Percentiles rank a stretch among this genome's conserved stretches.
Evolutionary conservation across 148 eudicot genomes (phyloP).

Genomic region (Rhododendron molle): DNA sequence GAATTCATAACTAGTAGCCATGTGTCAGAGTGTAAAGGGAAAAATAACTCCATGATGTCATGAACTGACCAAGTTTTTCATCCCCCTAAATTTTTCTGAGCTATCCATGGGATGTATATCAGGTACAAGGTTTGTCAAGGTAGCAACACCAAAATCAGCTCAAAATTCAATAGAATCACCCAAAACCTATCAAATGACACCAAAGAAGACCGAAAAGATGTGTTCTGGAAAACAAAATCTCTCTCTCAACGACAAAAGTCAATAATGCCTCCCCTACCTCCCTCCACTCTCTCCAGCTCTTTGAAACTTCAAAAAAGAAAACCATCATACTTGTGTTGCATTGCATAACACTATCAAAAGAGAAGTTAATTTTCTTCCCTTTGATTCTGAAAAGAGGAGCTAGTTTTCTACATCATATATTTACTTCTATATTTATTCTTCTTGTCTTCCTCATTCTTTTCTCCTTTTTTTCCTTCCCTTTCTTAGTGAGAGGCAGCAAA

Average conservation of each 20-base stretch:
- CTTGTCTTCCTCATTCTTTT: background rate
- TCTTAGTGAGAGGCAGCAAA: background rate
- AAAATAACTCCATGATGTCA: background rate
- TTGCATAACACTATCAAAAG: background rate
- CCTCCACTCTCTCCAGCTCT: background rate
- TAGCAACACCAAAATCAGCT: background rate
- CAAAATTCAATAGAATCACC: background rate
- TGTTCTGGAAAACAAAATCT: background rate
- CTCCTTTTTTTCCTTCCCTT: background rate
- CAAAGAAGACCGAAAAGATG: background rate
- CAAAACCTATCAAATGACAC: background rate
- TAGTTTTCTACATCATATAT: too few relatives aligned
- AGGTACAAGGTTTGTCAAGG: background rate
- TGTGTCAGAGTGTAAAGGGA: background rate
- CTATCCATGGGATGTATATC: background rate
- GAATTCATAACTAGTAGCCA: background rate
- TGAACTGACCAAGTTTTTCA: background rate
- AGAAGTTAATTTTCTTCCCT: background rate
- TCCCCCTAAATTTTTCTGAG: background rate
- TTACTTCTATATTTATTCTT: background rate
- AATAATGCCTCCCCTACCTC: background rate
- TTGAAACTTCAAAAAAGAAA: background rate
- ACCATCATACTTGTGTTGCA: background rate
- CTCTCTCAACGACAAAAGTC: background rate
- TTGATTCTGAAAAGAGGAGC: background rate